Percentiles rank a stretch among this genome's conserved stretches.
Conservation (phyloP, 2,329 filamentous ascomycete species). For the Escovopsis weberi region DNA sequence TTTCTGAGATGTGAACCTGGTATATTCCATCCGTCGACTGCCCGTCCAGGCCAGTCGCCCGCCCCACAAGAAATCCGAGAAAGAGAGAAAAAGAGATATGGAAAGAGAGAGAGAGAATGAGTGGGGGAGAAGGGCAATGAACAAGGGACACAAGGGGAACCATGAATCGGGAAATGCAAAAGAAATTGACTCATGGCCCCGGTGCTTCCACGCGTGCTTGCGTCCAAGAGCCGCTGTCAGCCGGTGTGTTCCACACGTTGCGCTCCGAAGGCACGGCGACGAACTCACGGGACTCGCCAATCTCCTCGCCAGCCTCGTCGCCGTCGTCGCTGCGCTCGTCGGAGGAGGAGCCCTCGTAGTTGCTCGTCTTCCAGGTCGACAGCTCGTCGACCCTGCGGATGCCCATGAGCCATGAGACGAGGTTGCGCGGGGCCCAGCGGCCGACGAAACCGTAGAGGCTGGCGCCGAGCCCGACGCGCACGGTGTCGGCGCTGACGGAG, state of each 20-base stretch:
- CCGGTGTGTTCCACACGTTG: conserved; percentile 27
- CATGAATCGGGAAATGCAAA: neutral
- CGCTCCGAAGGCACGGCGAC: conserved; percentile 30
- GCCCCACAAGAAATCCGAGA: neutral
- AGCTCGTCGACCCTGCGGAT: conserved; percentile 48
- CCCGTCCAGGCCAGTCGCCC: no score
- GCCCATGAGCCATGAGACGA: conserved; percentile 93
- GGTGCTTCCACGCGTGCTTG: conserved; percentile 1
- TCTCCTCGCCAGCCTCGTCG: conserved; percentile 10
- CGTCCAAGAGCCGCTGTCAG: conserved; percentile 7
- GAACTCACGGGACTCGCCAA: conserved; percentile 29
- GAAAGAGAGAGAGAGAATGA: neutral
- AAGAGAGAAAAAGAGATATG: neutral
- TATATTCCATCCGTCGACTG: no score
- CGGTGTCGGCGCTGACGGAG: conserved; percentile 42
- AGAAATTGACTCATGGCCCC: neutral
- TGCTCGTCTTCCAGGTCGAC: conserved; percentile 35
- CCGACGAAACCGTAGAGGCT: conserved; percentile 77
- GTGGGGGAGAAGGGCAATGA: conserved; percentile 1
- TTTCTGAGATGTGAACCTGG: no score
- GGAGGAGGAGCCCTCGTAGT: conserved; percentile 21
- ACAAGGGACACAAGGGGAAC: no score
- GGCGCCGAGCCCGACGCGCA: conserved; percentile 75
- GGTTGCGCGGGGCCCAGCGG: conserved; percentile 56
- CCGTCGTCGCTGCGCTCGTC: conserved; percentile 22